phyloP scores from a whole-genome alignment of 2,329 filamentous ascomycete genomes.

The Colletotrichum orbiculare region DNA sequence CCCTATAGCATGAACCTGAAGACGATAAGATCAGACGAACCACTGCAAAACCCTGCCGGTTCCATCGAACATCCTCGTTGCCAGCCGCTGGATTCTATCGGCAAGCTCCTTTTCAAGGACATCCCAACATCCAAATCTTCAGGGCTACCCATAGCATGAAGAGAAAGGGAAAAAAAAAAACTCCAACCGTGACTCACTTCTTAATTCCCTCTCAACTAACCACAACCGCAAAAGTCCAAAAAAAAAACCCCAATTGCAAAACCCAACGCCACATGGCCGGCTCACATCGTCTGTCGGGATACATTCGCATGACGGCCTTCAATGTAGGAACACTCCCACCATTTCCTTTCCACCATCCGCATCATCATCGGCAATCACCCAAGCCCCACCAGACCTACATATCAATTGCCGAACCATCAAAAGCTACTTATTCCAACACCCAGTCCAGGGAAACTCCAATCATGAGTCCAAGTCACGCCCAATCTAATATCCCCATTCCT shows the following conservation, averaged over 20 bases:
- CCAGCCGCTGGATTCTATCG: too few species aligned
- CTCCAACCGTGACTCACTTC: background rate
- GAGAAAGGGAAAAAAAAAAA: background rate
- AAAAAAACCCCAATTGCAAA: background rate
- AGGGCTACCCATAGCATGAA: background rate
- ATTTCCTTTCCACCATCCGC: background rate
- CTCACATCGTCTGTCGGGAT: background rate
- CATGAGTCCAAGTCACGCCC: too few species aligned
- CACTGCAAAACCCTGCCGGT: background rate
- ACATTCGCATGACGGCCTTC: conserved; percentile 15
- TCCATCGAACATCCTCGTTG: background rate
- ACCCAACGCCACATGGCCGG: background rate
- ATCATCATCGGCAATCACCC: background rate
- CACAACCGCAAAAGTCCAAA: background rate
- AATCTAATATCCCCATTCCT: too few species aligned
- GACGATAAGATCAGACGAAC: conserved; percentile 11
- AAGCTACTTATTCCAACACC: too few species aligned
- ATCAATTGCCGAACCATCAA: too few species aligned
- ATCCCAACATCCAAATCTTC: background rate
- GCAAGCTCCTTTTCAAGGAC: background rate
- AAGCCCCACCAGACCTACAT: too few species aligned
- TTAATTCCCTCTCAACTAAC: background rate
- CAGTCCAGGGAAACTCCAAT: too few species aligned
- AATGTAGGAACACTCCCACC: conserved; percentile 4
- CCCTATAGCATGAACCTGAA: conserved; percentile 4